Percentiles rank a stretch among this genome's conserved stretches.
Evolutionary conservation across 1,139 yeast species (phyloP).

Genomic region (Candida sojae): DNA sequence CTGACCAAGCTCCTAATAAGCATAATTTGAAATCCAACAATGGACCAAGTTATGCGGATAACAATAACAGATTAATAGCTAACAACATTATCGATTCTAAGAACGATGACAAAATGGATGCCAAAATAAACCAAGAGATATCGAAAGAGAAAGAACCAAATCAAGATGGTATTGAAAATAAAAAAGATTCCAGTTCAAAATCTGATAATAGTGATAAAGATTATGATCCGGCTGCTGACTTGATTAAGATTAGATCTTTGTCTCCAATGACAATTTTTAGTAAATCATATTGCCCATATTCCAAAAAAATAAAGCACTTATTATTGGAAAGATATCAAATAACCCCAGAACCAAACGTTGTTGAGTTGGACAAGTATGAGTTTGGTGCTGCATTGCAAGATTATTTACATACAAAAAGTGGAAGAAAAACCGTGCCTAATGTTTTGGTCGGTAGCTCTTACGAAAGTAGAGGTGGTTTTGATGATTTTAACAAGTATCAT

Average conservation of each 20-base stretch:
- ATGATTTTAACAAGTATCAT: conserved; percentile 71
- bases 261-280: conserved; percentile 76
- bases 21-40: conserved; percentile 6
- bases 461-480: conserved; percentile 73
- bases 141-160: conserved; percentile 23
- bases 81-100: conserved; percentile 30
- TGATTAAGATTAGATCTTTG: conserved; percentile 54
- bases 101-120: conserved; percentile 40
- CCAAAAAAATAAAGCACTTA: conserved; percentile 67
- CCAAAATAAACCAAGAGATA: conserved; percentile 42
- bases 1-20: conserved; percentile 15
- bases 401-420: conserved; percentile 56
- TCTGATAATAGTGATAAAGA: conserved; percentile 16
- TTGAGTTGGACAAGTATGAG: conserved; percentile 80
- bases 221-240: conserved; percentile 65
- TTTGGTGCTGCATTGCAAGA: conserved; percentile 64
- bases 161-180: conserved; percentile 7
- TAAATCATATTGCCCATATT: conserved; percentile 74
- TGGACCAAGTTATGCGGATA: conserved; percentile 3
- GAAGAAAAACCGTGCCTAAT: conserved; percentile 74
- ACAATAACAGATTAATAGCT: conserved; percentile 10
- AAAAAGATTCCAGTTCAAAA: conserved; percentile 3
- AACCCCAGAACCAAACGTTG: conserved; percentile 68
- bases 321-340: conserved; percentile 66
- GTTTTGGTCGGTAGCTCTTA: conserved; percentile 56